Evolutionary conservation across 2,329 filamentous ascomycete species (phyloP).

Genomic region (Pseudocercospora pini-densiflorae): DNA sequence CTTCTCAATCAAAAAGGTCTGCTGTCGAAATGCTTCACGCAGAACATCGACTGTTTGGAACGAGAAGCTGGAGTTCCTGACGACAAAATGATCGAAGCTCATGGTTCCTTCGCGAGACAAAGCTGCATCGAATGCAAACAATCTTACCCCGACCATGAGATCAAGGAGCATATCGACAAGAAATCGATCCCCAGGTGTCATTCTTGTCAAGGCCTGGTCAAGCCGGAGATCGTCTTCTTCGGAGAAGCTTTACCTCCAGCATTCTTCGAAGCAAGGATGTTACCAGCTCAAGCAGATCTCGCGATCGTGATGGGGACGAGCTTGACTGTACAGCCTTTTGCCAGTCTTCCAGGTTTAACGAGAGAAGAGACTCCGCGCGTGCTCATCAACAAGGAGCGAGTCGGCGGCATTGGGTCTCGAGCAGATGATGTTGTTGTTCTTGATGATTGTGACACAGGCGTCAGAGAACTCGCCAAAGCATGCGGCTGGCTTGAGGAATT

Average conservation of each 20-base stretch:
- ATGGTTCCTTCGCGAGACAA: conserved; percentile 92
- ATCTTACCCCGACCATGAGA: conserved; percentile 72
- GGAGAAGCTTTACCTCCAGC: conserved; percentile 71
- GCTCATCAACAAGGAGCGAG: conserved; percentile 83
- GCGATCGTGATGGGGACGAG: conserved; percentile 89
- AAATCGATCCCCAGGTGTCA: conserved; percentile 74
- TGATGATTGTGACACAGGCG: conserved; percentile 81
- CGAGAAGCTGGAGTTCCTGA: conserved; percentile 80
- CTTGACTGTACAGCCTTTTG: conserved; percentile 86
- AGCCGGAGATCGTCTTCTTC: conserved; percentile 95
- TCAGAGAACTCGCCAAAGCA: conserved; percentile 75
- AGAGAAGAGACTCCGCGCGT: conserved; percentile 70
- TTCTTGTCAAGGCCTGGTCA: conserved; percentile 77
- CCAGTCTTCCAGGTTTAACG: conserved; percentile 72
- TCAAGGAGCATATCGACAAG: conserved; percentile 69
- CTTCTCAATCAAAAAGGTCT: conserved; percentile 79
- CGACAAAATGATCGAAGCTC: conserved; percentile 86
- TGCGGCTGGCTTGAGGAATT: conserved; percentile 87
- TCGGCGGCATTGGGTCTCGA: conserved; percentile 76
- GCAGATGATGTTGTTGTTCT: conserved; percentile 84
- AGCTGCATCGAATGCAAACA: conserved; percentile 86
- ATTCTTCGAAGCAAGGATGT: conserved; percentile 65
- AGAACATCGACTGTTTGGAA: conserved; percentile 97
- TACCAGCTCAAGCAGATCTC: conserved; percentile 70
- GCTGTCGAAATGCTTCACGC: conserved; percentile 86